phyloP scores from a whole-genome alignment of 345 rosid species.

The Rhodomyrtus tomentosa region DNA sequence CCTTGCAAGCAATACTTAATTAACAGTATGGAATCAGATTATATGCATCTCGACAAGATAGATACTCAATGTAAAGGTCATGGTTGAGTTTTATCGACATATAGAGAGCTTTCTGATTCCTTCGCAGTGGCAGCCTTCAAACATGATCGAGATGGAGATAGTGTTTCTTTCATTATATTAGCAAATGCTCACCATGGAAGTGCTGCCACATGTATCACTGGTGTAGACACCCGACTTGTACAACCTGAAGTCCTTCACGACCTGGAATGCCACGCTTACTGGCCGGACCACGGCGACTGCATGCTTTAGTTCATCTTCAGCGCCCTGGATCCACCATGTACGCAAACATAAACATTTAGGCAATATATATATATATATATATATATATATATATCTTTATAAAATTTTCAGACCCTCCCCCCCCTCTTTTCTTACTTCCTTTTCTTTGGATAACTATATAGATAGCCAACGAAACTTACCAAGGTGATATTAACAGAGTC shows the following conservation, averaged over 20 bases:
- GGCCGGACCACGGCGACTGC: slow-evolving; percentile 89
- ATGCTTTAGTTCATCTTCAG: slow-evolving; percentile 80
- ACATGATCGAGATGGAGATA: neutral
- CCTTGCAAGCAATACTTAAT: neutral
- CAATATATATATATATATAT: neutral
- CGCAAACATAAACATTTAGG: neutral
- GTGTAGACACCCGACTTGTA: slow-evolving; percentile 82
- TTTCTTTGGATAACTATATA: neutral
- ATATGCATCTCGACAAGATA: neutral
- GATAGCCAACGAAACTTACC: slow-evolving; percentile 26
- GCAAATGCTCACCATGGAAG: slow-evolving; percentile 15
- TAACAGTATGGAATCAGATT: neutral
- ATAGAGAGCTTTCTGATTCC: neutral
- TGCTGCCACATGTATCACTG: slow-evolving; percentile 50
- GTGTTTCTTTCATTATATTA: neutral
- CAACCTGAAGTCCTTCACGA: slow-evolving; percentile 43
- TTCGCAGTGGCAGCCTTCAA: neutral
- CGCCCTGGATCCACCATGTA: slow-evolving; percentile 41
- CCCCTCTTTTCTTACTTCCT: neutral
- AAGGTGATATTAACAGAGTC: slow-evolving; percentile 79
- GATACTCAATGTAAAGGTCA: neutral
- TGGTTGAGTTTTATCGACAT: neutral
- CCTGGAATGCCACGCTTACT: slow-evolving; percentile 89
- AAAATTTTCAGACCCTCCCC: neutral
- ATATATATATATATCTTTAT: neutral